Percentiles rank a stretch among this genome's conserved stretches.
phyloP scores from a whole-genome alignment of 352 stramenopile genomes.

The Pythium aquatile region DNA sequence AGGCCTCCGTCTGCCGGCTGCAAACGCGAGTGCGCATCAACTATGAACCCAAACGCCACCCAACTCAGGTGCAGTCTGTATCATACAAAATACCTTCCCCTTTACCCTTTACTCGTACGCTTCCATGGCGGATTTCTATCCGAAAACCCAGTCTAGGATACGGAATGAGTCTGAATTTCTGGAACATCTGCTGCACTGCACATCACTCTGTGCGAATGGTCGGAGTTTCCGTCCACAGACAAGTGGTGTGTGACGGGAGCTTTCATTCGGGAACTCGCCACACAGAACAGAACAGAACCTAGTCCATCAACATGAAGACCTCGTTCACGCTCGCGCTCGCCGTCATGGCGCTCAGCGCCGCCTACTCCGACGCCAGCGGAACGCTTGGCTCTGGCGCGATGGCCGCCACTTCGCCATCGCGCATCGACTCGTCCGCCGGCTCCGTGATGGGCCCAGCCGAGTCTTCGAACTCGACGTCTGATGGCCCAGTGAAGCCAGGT shows the following conservation, averaged over 20 bases:
- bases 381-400: slow-evolving; percentile 22
- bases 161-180: not conserved
- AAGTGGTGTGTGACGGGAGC: too few species aligned
- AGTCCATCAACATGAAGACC: slow-evolving; percentile 19
- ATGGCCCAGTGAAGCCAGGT: slow-evolving; percentile 21
- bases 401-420: slow-evolving; percentile 18
- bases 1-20: too few species aligned
- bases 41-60: not conserved
- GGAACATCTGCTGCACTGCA: slow-evolving; percentile 4
- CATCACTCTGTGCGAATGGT: not conserved
- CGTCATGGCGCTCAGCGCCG: slow-evolving; percentile 5
- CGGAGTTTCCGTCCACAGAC: too few species aligned
- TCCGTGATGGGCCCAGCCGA: slow-evolving; percentile 20
- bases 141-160: not conserved
- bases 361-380: slow-evolving; percentile 8
- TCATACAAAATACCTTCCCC: not conserved
- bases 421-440: slow-evolving; percentile 25
- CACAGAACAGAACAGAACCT: slow-evolving; percentile 1
- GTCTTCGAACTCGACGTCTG: slow-evolving; percentile 5
- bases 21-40: too few species aligned
- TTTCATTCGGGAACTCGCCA: slow-evolving; percentile 4
- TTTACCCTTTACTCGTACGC: not conserved
- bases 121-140: not conserved
- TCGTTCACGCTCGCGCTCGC: slow-evolving; percentile 14
- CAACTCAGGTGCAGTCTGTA: not conserved